A percentile compares a stretch with the other conserved stretches of the same genome.
phyloP scores from a whole-genome alignment of 2,329 filamentous ascomycete genomes.

The Rhynchosporium graminicola region DNA sequence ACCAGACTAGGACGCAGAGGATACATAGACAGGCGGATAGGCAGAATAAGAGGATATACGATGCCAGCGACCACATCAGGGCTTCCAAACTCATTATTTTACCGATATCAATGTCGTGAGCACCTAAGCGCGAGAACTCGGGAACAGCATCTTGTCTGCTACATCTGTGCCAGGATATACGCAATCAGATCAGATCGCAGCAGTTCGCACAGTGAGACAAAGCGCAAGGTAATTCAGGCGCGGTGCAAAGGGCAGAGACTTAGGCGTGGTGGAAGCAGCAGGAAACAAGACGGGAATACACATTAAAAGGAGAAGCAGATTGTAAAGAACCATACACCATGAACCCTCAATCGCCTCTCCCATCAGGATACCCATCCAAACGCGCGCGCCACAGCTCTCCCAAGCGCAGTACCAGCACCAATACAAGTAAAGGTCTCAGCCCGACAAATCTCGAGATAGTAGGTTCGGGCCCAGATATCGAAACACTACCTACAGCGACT shows the following conservation, averaged over 20 bases:
- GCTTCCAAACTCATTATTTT: neutral
- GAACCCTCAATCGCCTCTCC: slow-evolving; percentile 51
- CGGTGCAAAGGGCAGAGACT: neutral
- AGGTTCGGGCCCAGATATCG: slow-evolving; percentile 19
- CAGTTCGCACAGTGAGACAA: neutral
- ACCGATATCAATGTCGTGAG: neutral
- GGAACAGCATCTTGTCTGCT: neutral
- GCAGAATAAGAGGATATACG: slow-evolving; percentile 1
- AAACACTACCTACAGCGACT: slow-evolving; percentile 8
- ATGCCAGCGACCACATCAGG: slow-evolving; percentile 7
- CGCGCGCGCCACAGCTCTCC: slow-evolving; percentile 58
- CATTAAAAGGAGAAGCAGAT: neutral
- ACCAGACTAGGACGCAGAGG: neutral
- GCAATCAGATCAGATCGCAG: neutral
- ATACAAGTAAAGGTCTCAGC: slow-evolving; percentile 36
- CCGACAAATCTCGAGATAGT: slow-evolving; percentile 28
- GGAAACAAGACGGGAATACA: neutral
- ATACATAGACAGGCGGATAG: neutral
- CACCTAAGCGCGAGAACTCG: too few species aligned
- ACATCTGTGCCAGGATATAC: neutral
- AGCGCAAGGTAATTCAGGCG: neutral
- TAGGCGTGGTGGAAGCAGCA: neutral
- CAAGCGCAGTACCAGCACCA: slow-evolving; percentile 38
- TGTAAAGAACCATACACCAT: slow-evolving; percentile 37
- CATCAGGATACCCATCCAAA: slow-evolving; percentile 56